Evolutionary conservation across 352 stramenopile genomes (phyloP).

Genomic region (Phytopythium vexans): DNA sequence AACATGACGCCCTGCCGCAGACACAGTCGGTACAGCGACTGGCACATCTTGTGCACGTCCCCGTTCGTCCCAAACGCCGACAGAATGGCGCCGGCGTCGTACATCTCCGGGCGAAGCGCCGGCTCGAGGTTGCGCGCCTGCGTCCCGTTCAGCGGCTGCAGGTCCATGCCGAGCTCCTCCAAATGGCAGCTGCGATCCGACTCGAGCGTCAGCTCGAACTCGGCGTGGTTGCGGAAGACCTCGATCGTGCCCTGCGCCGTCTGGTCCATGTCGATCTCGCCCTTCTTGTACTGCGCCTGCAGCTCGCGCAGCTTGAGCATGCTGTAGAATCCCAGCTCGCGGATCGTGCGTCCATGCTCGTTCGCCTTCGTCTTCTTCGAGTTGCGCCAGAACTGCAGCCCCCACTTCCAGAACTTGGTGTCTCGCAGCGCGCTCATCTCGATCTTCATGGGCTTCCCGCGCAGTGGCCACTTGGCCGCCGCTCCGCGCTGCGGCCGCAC

Average conservation of each 20-base stretch:
- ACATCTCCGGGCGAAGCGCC: conserved; percentile 52
- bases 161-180: conserved; percentile 73
- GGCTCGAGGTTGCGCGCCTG: conserved; percentile 72
- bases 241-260: conserved; percentile 83
- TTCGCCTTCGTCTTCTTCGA: conserved; percentile 73
- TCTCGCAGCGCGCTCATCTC: conserved; percentile 80
- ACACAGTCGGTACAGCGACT: conserved; percentile 75
- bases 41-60: conserved; percentile 88
- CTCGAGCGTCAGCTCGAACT: conserved; percentile 68
- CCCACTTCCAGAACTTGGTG: conserved; percentile 87
- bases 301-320: conserved; percentile 83
- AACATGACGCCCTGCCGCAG: conserved; percentile 87
- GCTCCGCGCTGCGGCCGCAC: conserved; percentile 14
- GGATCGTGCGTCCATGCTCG: conserved; percentile 76
- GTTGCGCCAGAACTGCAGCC: conserved; percentile 82
- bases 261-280: conserved; percentile 84
- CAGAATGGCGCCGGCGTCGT: conserved; percentile 61
- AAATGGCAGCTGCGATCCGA: conserved; percentile 71
- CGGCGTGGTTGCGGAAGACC: conserved; percentile 52
- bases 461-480: conserved; percentile 28
- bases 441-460: conserved; percentile 80
- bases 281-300: conserved; percentile 71
- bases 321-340: conserved; percentile 83
- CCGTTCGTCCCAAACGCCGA: conserved; percentile 82
- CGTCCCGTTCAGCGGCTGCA: conserved; percentile 52